Percentiles rank a stretch among this genome's conserved stretches.
phyloP scores from a whole-genome alignment of 805 yeast genomes.

The Candida bentonensis region DNA sequence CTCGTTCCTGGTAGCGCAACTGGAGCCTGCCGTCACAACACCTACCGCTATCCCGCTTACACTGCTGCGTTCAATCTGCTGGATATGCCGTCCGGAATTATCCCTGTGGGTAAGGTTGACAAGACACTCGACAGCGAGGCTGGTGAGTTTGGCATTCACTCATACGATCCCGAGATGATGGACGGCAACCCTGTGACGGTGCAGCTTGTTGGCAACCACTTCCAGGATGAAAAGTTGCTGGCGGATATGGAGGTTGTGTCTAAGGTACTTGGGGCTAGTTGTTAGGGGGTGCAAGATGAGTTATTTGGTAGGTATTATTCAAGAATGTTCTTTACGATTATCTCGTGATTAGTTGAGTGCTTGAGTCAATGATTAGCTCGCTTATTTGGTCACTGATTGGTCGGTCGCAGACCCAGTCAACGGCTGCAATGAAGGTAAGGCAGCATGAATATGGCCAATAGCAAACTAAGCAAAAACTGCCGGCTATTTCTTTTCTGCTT shows the following conservation, averaged over 20 bases:
- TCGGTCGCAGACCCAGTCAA: too few relatives aligned
- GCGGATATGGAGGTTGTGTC: conserved; percentile 7
- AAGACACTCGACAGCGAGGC: conserved; percentile 18
- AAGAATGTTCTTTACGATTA: too few relatives aligned
- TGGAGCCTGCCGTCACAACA: conserved; percentile 1
- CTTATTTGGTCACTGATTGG: too few relatives aligned
- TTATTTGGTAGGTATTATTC: too few relatives aligned
- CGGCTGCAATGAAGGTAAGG: too few relatives aligned
- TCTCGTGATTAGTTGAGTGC: too few relatives aligned
- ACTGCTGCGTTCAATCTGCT: conserved; percentile 29
- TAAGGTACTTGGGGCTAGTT: background rate
- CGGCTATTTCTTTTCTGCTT: too few relatives aligned
- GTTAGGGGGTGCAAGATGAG: too few relatives aligned
- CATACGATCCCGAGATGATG: conserved; percentile 33
- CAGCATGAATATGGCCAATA: too few relatives aligned
- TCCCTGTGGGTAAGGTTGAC: conserved; percentile 9
- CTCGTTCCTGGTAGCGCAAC: conserved; percentile 2
- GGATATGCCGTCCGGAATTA: conserved; percentile 26
- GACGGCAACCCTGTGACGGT: conserved; percentile 41
- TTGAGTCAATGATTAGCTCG: too few relatives aligned
- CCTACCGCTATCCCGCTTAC: conserved; percentile 18
- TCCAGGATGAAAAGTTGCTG: conserved; percentile 45
- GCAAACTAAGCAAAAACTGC: too few relatives aligned
- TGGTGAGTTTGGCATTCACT: conserved; percentile 15
- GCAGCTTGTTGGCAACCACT: conserved; percentile 40